phyloP scores from a whole-genome alignment of 2,329 filamentous ascomycete species.

The Penicillium sp. region DNA sequence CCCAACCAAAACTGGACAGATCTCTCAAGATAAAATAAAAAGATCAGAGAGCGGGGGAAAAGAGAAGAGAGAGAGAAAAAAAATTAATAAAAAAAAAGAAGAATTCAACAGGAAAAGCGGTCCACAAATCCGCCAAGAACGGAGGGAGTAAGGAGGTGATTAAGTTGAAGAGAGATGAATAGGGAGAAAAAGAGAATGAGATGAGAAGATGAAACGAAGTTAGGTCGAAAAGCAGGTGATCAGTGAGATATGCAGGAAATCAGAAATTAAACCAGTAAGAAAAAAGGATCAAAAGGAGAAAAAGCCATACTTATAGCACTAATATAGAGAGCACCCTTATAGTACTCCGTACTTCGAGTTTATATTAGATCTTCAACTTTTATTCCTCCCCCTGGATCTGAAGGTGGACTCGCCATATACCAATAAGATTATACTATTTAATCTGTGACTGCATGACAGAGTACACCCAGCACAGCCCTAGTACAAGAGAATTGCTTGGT shows the following conservation, averaged over 20 bases:
- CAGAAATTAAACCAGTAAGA: background rate
- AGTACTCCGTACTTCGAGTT: background rate
- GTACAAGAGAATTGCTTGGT: background rate
- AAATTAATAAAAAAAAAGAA: conserved; percentile 13
- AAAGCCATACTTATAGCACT: conserved; percentile 1
- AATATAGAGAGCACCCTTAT: background rate
- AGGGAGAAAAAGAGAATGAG: background rate
- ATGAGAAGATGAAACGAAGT: background rate
- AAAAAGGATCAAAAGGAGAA: background rate
- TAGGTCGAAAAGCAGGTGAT: background rate
- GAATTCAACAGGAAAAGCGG: conserved; percentile 17
- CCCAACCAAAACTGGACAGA: background rate
- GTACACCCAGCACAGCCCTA: background rate
- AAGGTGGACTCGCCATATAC: background rate
- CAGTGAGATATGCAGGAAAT: background rate
- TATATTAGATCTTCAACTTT: conserved; percentile 4
- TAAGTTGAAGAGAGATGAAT: background rate
- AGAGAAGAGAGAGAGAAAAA: background rate
- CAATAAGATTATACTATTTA: conserved; percentile 1
- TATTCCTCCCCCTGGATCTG: background rate
- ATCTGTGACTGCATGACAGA: background rate
- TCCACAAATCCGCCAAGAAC: conserved; percentile 23
- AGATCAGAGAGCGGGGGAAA: background rate
- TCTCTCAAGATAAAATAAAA: background rate
- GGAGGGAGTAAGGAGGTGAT: conserved; percentile 20